Conservation (phyloP, 345 rosid genomes). For the Trapa incisa region DNA sequence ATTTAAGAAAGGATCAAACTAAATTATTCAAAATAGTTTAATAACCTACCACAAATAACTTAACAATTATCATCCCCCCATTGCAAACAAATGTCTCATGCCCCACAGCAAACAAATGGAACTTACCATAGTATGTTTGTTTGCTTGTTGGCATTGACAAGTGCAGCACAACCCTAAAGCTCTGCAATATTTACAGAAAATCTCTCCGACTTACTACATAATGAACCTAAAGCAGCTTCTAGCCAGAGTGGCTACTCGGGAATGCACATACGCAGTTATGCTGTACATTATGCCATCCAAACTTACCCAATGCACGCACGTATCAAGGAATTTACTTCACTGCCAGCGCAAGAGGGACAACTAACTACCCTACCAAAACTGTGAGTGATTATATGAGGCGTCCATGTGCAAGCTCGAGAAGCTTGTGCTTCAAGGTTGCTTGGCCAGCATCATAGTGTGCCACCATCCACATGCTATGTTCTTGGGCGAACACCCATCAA, state of each 20-base stretch:
- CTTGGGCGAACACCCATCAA: conserved; percentile 30
- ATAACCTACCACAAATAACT: no score
- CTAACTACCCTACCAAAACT: conserved; percentile 21
- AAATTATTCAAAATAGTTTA: no score
- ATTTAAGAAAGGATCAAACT: no score
- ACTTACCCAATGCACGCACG: neutral
- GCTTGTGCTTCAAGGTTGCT: conserved; percentile 4
- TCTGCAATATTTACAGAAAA: no score
- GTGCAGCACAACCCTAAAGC: neutral
- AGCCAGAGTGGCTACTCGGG: neutral
- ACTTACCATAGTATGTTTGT: neutral
- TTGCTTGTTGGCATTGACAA: no score
- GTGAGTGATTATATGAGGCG: neutral
- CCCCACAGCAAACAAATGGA: neutral
- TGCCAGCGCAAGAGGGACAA: neutral
- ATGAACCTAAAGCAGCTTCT: no score
- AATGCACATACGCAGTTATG: neutral
- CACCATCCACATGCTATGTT: conserved; percentile 76
- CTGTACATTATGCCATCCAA: neutral
- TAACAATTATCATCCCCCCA: no score
- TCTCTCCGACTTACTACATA: no score
- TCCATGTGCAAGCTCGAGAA: neutral
- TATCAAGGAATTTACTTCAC: neutral
- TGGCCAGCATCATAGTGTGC: conserved; percentile 56
- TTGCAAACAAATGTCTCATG: neutral